phyloP scores from a whole-genome alignment of 306 rosid species.

The Styphnolobium japonicum region DNA sequence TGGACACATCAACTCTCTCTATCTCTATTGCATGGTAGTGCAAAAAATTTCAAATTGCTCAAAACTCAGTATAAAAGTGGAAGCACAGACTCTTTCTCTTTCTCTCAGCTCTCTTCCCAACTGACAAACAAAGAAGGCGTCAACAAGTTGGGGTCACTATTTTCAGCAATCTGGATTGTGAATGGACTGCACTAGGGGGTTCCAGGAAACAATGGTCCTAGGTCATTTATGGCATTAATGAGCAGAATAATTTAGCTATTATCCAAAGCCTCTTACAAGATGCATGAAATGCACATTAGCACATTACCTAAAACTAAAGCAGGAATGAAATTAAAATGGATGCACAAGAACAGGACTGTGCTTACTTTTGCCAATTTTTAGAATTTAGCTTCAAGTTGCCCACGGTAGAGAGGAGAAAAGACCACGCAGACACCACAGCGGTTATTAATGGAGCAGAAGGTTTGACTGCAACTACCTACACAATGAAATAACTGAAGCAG shows the following conservation, averaged over 20 bases:
- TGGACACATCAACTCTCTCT: not conserved
- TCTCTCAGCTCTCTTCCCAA: not conserved
- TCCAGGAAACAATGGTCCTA: not conserved
- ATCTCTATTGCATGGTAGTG: not conserved
- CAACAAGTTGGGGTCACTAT: not conserved
- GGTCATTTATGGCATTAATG: not conserved
- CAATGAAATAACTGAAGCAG: constrained; percentile 6
- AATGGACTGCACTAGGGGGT: not conserved
- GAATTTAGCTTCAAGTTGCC: constrained; percentile 60
- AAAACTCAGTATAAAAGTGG: not conserved
- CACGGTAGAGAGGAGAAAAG: constrained; percentile 85
- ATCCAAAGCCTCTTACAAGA: not conserved
- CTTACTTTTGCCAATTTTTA: constrained; percentile 86
- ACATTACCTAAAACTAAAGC: not conserved
- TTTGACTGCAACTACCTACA: constrained; percentile 74
- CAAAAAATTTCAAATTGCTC: not conserved
- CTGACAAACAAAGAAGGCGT: not conserved
- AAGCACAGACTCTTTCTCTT: not conserved
- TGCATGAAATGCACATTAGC: not conserved
- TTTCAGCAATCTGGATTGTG: not conserved
- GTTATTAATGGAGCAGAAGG: constrained; percentile 63
- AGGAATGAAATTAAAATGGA: not conserved
- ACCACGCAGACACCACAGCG: constrained; percentile 79
- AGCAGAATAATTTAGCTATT: not conserved
- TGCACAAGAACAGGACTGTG: constrained; percentile 1